Evolutionary conservation across 768 basidiomycete genomes (phyloP), one percentile per base, ranked within the genome.

Genomic region (Hortiboletus flavorubellus): DNA sequence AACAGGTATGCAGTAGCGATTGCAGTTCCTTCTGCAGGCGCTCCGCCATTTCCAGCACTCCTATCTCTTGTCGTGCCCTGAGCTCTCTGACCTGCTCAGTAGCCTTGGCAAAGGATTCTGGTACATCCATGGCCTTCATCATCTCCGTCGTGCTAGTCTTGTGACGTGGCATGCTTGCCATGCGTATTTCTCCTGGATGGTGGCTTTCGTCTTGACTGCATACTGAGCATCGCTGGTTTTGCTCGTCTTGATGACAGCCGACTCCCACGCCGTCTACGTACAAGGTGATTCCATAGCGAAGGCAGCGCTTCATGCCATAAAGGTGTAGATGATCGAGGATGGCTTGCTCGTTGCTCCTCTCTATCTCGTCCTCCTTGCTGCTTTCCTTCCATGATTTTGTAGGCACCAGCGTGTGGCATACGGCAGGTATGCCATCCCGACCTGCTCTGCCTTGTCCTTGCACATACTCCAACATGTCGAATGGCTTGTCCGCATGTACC

Each of bases 371-470:
- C 8, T 37, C 21, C 29, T 35, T 58, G 2, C 5, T 44, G 38
- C 35, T 58, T 14, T 15, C n/a, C 6, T 5, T 51, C 51, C 30
- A 44, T 16, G 9, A 1, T 15, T 26, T 31, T 7, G 6, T 14
- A 1, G 42, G 21, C 4, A 42, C 38, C 0, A 61, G 16, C 0
- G 35, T 51, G 9, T 62, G 16, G 5, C 53, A 57, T 0, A 2
- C 4, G 0, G 50, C 47, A 0, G 30, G 14, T 2, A 0, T 3
- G 1, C 51, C 41, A 21, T 70, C 69, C 0, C 62, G 30, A 0
- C 69, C 70, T 0, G 54, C 66, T 2, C 64, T 30, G 0, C 59
- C 61, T 2, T 62, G 51, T n/a, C 60, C 67, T 57, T 71, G 68
- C 0, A 59, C 40, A 8, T 54, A 65, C 3, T 53, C 48, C 3